Evolutionary conservation across 2,329 filamentous ascomycete genomes (phyloP).

Genomic region (Ceratocystis destructans): DNA sequence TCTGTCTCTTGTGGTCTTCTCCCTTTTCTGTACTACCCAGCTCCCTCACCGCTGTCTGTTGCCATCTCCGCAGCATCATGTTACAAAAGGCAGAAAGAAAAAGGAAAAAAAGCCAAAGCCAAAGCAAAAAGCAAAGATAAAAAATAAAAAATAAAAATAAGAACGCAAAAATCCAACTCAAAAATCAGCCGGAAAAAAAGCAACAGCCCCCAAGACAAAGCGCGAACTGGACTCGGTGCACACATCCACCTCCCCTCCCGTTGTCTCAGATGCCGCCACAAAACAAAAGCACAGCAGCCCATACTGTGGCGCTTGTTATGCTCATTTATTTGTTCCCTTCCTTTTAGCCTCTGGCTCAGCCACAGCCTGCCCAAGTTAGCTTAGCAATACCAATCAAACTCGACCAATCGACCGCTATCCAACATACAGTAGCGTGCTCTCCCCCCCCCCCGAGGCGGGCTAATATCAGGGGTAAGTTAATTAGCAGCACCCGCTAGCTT

Average conservation of each 20-base stretch:
- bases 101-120: too few relatives aligned
- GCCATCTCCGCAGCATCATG: too few relatives aligned
- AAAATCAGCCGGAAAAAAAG: too few relatives aligned
- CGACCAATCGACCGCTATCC: neutral
- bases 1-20: too few relatives aligned
- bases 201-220: neutral
- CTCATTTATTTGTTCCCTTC: neutral
- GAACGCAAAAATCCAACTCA: neutral
- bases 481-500: neutral
- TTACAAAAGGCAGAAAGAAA: too few relatives aligned
- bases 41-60: too few relatives aligned
- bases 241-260: neutral
- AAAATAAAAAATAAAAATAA: neutral
- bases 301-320: neutral
- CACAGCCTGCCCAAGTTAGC: neutral
- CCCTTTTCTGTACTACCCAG: too few relatives aligned
- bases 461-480: slow-evolving; percentile 4
- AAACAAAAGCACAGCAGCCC: neutral
- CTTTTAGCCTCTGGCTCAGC: neutral
- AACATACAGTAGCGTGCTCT: neutral
- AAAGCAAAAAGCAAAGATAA: too few relatives aligned
- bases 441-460: neutral
- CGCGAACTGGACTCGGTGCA: neutral
- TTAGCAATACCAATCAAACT: neutral
- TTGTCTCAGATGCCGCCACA: slow-evolving; percentile 1